Evolutionary conservation across 306 rosid species (phyloP).

Genomic region (Malus sieversii): DNA sequence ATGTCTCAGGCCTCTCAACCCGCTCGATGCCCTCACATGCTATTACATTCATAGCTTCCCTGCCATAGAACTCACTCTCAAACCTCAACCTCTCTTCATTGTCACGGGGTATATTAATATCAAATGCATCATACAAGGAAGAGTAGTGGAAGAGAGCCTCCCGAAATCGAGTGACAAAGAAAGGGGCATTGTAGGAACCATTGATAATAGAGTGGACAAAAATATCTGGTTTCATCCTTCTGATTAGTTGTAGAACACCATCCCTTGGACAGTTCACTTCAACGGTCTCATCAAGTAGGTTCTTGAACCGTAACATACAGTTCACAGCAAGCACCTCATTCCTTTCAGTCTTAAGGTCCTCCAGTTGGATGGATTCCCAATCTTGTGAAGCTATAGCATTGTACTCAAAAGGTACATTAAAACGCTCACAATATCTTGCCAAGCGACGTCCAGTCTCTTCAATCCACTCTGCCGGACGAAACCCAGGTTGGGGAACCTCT

Average conservation of each 20-base stretch:
- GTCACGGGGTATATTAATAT: conserved; percentile 28
- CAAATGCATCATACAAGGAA: conserved; percentile 49
- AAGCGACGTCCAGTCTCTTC: conserved; percentile 77
- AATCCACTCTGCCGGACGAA: conserved; percentile 58
- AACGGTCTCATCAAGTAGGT: conserved; percentile 63
- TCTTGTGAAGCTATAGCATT: conserved; percentile 48
- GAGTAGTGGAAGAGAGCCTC: conserved; percentile 58
- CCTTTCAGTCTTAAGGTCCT: conserved; percentile 41
- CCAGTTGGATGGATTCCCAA: conserved; percentile 62
- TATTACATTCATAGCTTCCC: conserved; percentile 45
- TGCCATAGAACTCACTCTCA: conserved; percentile 50
- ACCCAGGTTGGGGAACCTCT: conserved; percentile 71
- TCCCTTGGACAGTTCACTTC: conserved; percentile 55
- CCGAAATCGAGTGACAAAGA: conserved; percentile 58
- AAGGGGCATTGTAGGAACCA: conserved; percentile 75
- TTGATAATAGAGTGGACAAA: conserved; percentile 37
- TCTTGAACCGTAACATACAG: conserved; percentile 38
- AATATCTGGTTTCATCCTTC: conserved; percentile 59
- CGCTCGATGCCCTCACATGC: conserved; percentile 65
- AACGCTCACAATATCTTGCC: conserved; percentile 56
- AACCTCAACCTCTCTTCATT: conserved; percentile 41
- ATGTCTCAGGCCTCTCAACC: conserved; percentile 60
- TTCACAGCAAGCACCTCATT: conserved; percentile 51
- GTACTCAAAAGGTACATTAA: conserved; percentile 63
- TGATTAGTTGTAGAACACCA: conserved; percentile 52